A percentile compares a stretch with the other conserved stretches of the same genome.
Conservation (phyloP, 129 eudicot species). For the sunflower (Helianthus annuus) region DNA sequence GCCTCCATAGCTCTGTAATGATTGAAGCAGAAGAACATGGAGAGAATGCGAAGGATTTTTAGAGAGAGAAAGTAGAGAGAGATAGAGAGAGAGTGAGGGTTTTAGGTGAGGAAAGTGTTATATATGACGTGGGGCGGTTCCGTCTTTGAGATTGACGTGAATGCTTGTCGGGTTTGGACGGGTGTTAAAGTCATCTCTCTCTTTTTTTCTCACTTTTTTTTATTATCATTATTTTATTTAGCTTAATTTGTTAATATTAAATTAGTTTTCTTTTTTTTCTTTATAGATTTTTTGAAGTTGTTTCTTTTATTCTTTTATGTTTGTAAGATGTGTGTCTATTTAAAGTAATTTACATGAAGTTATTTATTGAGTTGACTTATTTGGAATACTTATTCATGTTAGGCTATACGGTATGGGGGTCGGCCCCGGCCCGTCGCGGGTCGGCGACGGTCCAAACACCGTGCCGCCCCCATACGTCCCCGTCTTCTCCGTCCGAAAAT, state of each 20-base stretch:
- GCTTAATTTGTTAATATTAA: background rate
- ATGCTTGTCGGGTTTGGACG: conserved; percentile 44
- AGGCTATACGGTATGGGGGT: too few species aligned
- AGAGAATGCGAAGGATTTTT: background rate
- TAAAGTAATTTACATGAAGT: too few species aligned
- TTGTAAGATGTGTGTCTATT: too few species aligned
- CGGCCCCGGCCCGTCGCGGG: too few species aligned
- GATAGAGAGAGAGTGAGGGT: background rate
- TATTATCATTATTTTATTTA: conserved; percentile 15
- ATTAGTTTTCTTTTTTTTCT: too few species aligned
- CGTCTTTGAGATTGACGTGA: conserved; percentile 24
- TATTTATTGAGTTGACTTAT: too few species aligned
- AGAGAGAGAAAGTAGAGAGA: background rate
- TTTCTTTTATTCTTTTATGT: too few species aligned
- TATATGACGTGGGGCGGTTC: conserved; percentile 39
- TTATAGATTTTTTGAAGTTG: too few species aligned
- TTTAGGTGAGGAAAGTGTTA: conserved; percentile 20
- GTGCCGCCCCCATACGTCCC: too few species aligned
- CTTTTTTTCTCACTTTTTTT: background rate
- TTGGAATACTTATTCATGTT: too few species aligned
- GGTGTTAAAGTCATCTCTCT: background rate
- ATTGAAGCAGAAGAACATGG: conserved; percentile 9
- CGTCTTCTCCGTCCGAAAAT: too few species aligned
- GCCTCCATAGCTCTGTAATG: conserved; percentile 51
- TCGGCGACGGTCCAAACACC: too few species aligned